A percentile compares a stretch with the other conserved stretches of the same genome.
Evolutionary conservation across 2,329 filamentous ascomycete genomes (phyloP).

Genomic region (Hypoxylon sp.): DNA sequence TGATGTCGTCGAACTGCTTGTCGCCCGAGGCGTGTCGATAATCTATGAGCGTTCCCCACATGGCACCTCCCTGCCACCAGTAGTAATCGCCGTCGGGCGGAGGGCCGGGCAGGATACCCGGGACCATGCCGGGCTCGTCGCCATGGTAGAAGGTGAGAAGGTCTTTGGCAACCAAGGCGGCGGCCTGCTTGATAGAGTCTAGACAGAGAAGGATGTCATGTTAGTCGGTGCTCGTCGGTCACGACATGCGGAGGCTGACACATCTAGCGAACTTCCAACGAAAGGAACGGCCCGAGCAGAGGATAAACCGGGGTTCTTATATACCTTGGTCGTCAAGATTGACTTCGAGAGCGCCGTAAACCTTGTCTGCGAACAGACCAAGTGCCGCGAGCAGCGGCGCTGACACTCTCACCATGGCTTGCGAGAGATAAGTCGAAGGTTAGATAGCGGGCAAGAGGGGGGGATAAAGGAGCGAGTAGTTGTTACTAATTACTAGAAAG

Average conservation of each 20-base stretch:
- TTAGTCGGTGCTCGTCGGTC: conserved; percentile 15
- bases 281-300: too few relatives aligned
- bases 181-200: conserved; percentile 57
- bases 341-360: conserved; percentile 41
- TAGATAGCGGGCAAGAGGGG: conserved; percentile 9
- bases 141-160: conserved; percentile 61
- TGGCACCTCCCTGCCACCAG: conserved; percentile 77
- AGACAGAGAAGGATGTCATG: background rate
- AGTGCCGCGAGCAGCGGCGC: conserved; percentile 40
- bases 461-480: conserved; percentile 15
- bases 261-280: too few relatives aligned
- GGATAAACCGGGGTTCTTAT: conserved; percentile 20
- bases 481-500: background rate
- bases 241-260: background rate
- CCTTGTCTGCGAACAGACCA: conserved; percentile 37
- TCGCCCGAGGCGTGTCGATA: conserved; percentile 76
- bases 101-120: conserved; percentile 65
- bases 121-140: conserved; percentile 59
- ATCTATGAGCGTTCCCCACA: conserved; percentile 74
- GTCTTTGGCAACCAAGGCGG: conserved; percentile 58
- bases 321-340: conserved; percentile 43
- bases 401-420: conserved; percentile 40
- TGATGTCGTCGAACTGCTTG: conserved; percentile 65
- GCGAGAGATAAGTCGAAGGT: conserved; percentile 18
- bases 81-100: conserved; percentile 67